Base-by-base conservation (phyloP, 352 stramenopile genomes). In the Phytophthora fragariae region DNA sequence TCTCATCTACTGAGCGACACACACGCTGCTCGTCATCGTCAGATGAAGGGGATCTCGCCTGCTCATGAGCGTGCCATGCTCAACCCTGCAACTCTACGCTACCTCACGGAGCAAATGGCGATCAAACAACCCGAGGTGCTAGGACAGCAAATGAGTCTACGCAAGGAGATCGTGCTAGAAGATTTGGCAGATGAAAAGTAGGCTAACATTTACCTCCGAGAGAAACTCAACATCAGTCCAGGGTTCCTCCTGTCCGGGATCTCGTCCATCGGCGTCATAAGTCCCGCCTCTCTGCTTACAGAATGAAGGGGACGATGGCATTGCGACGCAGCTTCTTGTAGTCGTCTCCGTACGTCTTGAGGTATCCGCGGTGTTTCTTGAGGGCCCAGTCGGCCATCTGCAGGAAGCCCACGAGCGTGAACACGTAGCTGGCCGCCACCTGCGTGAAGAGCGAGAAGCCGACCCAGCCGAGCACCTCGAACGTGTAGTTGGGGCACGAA, bases 401-500 rank as follows among this genome's bases (percentile, higher is more conserved):
- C 49, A 93, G 49, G 59, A 96, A 96, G 37, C 92, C 92, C 11
- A 92, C 72, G 53, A 96, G 49, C 46, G 90, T 96, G 71, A 97
- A 97, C 15, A 94, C 76, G 75, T 94, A 95, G 70, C 84, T 87
- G 52, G 90, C 90, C 44, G 81, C 85, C 70, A 93, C 86, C 70
- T 96, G 86, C 66, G 90, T 97, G 60, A 95, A 87, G 69, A 97
- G 75, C 50, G 89, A 93, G 77, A 96, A 98, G 54, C 85, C 87
- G n/a, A 97, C 70, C 92, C 92, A 98, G 53, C 88, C 87, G 24
- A 95, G 78, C 65, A 98, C 88, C 66, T 98, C 92, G 67, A 96
- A 97, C 63, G 86, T 94, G 80, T 98, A 98, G 79, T 98, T 98
- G 35, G 92, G 92, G 80, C 90, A 97, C 68, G 90, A 95, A 15